Percentiles rank a stretch among this genome's conserved stretches.
phyloP scores from a whole-genome alignment of 176 grass and related monocot species.

The Oryza longistaminata region DNA sequence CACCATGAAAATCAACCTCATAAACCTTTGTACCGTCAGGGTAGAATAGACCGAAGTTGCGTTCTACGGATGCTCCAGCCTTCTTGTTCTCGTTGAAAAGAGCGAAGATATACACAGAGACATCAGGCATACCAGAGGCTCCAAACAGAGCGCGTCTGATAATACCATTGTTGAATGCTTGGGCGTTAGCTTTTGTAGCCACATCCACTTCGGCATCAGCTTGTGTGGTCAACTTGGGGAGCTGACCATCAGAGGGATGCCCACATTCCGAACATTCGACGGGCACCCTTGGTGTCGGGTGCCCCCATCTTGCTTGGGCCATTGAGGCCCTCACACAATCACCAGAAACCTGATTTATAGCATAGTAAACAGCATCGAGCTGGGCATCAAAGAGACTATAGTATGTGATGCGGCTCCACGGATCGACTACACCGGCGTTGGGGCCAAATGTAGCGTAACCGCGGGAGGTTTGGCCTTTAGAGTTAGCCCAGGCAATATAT shows the following conservation, averaged over 20 bases:
- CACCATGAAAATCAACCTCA: conserved; percentile 42
- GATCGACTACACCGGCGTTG: conserved; percentile 29
- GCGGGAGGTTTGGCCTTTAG: conserved; percentile 31
- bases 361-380: conserved; percentile 58
- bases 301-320: neutral
- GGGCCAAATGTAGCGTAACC: conserved; percentile 55
- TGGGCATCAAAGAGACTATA: conserved; percentile 64
- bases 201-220: neutral
- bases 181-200: conserved; percentile 33
- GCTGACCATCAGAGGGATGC: too few relatives aligned
- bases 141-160: conserved; percentile 34
- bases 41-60: conserved; percentile 70
- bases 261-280: too few relatives aligned
- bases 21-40: conserved; percentile 55
- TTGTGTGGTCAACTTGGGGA: too few relatives aligned
- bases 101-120: conserved; percentile 65
- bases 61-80: conserved; percentile 30
- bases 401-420: conserved; percentile 25
- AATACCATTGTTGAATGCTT: conserved; percentile 51
- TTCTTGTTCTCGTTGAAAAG: conserved; percentile 82
- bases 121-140: neutral
- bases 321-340: conserved; percentile 3
- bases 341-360: conserved; percentile 20
- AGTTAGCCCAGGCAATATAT: conserved; percentile 28
- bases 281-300: neutral